Percentiles rank a stretch among this genome's conserved stretches.
Conservation (phyloP, 805 yeast genomes). For the Tetrapisispora iriomotensis region DNA sequence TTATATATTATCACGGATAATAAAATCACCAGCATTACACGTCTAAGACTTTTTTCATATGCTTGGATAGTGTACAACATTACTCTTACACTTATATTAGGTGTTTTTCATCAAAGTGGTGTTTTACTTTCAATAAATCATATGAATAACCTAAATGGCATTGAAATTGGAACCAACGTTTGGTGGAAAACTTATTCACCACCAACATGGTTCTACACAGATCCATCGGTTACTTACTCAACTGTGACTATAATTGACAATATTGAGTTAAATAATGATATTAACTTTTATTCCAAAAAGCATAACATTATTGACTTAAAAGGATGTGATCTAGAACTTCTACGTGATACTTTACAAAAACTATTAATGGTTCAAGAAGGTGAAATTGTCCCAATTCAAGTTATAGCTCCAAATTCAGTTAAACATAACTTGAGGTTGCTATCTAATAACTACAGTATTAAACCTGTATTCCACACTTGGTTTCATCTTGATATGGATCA, state of each 20-base stretch:
- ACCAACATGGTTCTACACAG: constrained; percentile 69
- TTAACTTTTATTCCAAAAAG: constrained; percentile 6
- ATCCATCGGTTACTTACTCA: constrained; percentile 15
- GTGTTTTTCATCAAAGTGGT: constrained; percentile 85
- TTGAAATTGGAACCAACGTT: constrained; percentile 34
- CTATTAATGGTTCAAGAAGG: constrained; percentile 5
- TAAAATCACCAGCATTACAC: constrained; percentile 6
- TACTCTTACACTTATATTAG: constrained; percentile 55
- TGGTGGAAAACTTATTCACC: constrained; percentile 97
- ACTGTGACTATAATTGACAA: constrained; percentile 16
- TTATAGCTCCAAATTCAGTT: constrained; percentile 2
- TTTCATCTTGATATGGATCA: constrained; percentile 69
- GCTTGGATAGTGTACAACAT: constrained; percentile 60
- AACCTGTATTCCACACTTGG: constrained; percentile 30
- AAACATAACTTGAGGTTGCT: constrained; percentile 11
- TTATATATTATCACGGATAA: constrained; percentile 30
- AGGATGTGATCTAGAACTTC: constrained; percentile 32
- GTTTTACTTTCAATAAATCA: constrained; percentile 51
- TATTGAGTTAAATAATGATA: constrained; percentile 12
- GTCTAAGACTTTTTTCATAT: constrained; percentile 2
- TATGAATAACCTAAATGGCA: constrained; percentile 6
- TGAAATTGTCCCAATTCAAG: constrained; percentile 1
- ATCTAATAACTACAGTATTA: constrained; percentile 8
- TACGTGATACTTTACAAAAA: constrained; percentile 17
- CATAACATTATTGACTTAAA: constrained; percentile 36